Evolutionary conservation across 2,329 filamentous ascomycete genomes (phyloP).

Genomic region (Chalara sp.): DNA sequence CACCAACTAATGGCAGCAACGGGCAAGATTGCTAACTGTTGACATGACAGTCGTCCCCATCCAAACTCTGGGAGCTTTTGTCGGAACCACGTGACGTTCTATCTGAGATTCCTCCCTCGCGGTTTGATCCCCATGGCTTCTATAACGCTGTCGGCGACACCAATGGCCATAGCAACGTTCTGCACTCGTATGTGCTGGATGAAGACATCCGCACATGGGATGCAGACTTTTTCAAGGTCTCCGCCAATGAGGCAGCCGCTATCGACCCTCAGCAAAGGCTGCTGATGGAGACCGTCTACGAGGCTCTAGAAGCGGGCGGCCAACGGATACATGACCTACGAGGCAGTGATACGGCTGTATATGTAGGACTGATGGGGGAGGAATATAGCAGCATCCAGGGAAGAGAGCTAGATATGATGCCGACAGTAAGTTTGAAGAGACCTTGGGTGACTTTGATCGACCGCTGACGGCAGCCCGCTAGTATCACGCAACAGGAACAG

Average conservation of each 20-base stretch:
- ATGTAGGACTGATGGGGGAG: constrained; percentile 7
- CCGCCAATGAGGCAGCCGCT: constrained; percentile 16
- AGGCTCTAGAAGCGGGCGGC: constrained; percentile 16
- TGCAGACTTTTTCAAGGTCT: constrained; percentile 26
- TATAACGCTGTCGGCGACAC: constrained; percentile 43
- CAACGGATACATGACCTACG: constrained; percentile 1
- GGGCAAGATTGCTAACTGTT: not conserved
- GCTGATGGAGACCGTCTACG: constrained; percentile 21
- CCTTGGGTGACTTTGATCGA: not conserved
- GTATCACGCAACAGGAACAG: constrained; percentile 28
- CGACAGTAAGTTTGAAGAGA: constrained; percentile 1
- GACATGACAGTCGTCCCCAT: constrained; percentile 19
- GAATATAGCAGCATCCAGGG: constrained; percentile 4
- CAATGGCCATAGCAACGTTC: constrained; percentile 7
- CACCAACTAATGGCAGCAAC: not conserved
- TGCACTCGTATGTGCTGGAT: constrained; percentile 25
- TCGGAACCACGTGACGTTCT: constrained; percentile 15
- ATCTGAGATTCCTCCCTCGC: constrained; percentile 19
- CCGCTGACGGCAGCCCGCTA: constrained; percentile 10
- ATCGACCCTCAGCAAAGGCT: constrained; percentile 26
- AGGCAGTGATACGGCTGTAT: constrained; percentile 5
- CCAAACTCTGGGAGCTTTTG: constrained; percentile 30
- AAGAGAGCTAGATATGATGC: not conserved
- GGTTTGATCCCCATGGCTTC: constrained; percentile 44
- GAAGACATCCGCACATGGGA: constrained; percentile 29